Evolutionary conservation across 2,329 filamentous ascomycete species (phyloP), one percentile per base, ranked within the genome.

Genomic region (Coniochaeta pulveracea): DNA sequence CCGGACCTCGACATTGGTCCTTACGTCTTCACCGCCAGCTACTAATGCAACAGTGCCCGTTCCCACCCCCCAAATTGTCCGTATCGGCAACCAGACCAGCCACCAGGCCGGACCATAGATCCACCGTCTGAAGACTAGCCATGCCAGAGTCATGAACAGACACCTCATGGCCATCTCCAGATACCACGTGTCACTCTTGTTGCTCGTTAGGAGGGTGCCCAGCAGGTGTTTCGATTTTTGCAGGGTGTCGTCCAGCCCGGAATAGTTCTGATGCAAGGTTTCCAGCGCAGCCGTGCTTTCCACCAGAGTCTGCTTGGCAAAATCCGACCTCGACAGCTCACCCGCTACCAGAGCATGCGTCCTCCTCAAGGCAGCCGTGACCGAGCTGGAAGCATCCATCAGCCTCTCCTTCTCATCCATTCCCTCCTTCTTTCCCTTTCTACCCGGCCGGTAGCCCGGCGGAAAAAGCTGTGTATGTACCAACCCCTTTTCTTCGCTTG

Each of bases 101-200:
- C 85, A 91, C 79, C 84, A 93, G 37, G 85, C 57, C 2, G 91
- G 91, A 0, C 91, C 89, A 60, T 93, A 98, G 6, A 98, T 51
- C 25, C 89, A 64, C 27, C 91, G 66, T 18, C 91, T 67, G 49
- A 93, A 95, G 6, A 94, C 51, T 6, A 98, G 68, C 91, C 91
- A 98, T 19, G 64, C 66, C 26, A 88, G 76, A 1, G 86, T 95
- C 5, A 61, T 72, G 15, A 81, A 49, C 11, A 96, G 69, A 45
- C 95, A 68, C 52, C 88, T 93, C 43, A 96, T 77, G 3, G 88
- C 76, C 23, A 84, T 93, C 57, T 91, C 82, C 21, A 98, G 71
- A 53, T 98, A 98, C 91, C 91, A 98, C 3, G 88, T 95, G 52
- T 98, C 91, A 43, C 81, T 91, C 66, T 98, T 98, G 52, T 93